A percentile compares a stretch with the other conserved stretches of the same genome.
Conservation (phyloP, 2,329 filamentous ascomycete species). For the Fusarium concolor region DNA sequence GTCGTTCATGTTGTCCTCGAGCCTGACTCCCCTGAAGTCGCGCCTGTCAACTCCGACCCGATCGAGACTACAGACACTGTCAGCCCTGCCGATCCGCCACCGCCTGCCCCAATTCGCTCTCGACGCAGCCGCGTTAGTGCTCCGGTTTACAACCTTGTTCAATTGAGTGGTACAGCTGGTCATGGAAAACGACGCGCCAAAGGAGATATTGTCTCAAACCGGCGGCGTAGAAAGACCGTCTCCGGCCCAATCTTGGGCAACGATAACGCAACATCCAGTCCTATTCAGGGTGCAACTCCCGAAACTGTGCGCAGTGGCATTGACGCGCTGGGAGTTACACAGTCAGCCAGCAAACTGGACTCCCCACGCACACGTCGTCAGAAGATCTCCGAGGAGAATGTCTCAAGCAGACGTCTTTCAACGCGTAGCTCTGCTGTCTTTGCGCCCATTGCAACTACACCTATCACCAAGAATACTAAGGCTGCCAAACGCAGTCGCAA, state of each 20-base stretch:
- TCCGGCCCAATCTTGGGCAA: constrained; percentile 52
- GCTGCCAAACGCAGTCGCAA: constrained; percentile 72
- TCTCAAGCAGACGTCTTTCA: constrained; percentile 54
- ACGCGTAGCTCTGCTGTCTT: constrained; percentile 55
- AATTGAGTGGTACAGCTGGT: constrained; percentile 70
- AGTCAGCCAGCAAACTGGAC: constrained; percentile 55
- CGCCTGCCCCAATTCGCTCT: constrained; percentile 51
- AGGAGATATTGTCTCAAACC: constrained; percentile 59
- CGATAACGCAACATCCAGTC: constrained; percentile 18
- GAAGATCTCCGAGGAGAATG: constrained; percentile 43
- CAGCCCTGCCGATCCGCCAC: constrained; percentile 32
- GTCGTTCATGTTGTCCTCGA: constrained; percentile 50
- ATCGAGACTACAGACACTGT: constrained; percentile 26
- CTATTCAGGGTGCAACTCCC: constrained; percentile 26
- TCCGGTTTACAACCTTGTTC: constrained; percentile 74
- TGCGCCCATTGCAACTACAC: constrained; percentile 57
- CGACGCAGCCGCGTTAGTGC: constrained; percentile 67
- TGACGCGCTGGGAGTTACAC: constrained; percentile 61
- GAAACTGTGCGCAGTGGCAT: constrained; percentile 52
- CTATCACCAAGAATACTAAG: constrained; percentile 62
- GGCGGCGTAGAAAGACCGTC: constrained; percentile 60
- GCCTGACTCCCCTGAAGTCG: constrained; percentile 46
- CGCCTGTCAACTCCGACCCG: constrained; percentile 16
- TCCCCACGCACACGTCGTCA: constrained; percentile 51
- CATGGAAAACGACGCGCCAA: constrained; percentile 68